These are phyloP conservation scores for Rhizophora apiculata DNA, from an alignment of 345 rosid genomes.

Conservation along the genomic window DNA sequence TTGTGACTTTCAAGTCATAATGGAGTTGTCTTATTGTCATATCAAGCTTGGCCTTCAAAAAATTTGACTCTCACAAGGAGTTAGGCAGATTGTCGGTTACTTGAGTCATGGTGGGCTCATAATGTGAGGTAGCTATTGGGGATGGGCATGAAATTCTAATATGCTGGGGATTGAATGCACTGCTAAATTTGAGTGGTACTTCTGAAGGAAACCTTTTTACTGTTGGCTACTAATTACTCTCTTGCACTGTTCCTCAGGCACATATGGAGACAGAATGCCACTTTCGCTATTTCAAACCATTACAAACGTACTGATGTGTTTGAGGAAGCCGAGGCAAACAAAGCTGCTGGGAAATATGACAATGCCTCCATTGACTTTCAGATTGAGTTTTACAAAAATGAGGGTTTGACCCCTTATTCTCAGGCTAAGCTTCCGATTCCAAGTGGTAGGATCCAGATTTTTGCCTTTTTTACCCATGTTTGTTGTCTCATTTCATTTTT, in stretches of 20 bases:
- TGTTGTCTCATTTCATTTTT: background rate
- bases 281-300: conserved; percentile 92
- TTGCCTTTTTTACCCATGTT: conserved; percentile 4
- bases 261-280: conserved; percentile 95
- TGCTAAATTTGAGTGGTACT: background rate
- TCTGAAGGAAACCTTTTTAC: background rate
- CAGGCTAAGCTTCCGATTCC: conserved; percentile 85
- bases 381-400: conserved; percentile 79
- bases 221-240: conserved; percentile 6
- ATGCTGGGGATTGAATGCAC: background rate
- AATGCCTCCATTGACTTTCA: conserved; percentile 89
- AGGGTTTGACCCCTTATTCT: conserved; percentile 86
- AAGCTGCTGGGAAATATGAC: conserved; percentile 96
- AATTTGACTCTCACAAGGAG: no score
- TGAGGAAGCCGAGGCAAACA: conserved; percentile 93
- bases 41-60: no score
- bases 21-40: no score
- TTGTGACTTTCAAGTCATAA: no score
- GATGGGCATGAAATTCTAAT: background rate
- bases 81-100: no score
- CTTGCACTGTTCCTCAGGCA: conserved; percentile 54
- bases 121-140: background rate
- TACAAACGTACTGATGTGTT: conserved; percentile 86
- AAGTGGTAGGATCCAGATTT: conserved; percentile 55
- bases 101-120: background rate